These are phyloP conservation scores for Sarocladiaceae sp. DNA, from an alignment of 2,329 filamentous ascomycete species.

Conservation along the genomic window DNA sequence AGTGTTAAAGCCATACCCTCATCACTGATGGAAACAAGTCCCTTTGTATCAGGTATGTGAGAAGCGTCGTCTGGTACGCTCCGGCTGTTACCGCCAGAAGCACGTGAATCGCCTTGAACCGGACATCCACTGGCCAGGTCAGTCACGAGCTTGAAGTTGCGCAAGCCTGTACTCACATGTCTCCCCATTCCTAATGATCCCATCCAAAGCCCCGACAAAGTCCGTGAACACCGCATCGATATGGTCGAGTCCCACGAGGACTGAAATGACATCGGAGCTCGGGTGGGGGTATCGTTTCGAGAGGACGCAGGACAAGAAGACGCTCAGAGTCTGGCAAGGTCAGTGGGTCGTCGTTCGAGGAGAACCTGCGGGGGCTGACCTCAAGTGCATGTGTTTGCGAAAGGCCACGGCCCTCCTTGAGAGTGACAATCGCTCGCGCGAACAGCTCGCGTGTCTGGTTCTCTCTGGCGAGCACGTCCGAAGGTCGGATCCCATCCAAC, in stretches of 20 bases:
- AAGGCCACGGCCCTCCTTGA: conserved; percentile 57
- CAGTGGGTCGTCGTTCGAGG: not conserved
- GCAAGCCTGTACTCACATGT: conserved; percentile 48
- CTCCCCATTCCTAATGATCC: conserved; percentile 73
- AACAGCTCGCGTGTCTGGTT: conserved; percentile 78
- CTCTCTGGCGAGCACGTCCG: conserved; percentile 73
- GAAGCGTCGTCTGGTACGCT: conserved; percentile 90
- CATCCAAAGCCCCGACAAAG: conserved; percentile 78
- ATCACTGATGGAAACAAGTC: conserved; percentile 93
- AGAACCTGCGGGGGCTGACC: conserved; percentile 46
- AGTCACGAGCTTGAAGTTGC: conserved; percentile 20
- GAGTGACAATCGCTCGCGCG: conserved; percentile 61
- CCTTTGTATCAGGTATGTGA: conserved; percentile 92
- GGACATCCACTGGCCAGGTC: conserved; percentile 56
- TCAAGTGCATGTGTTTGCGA: conserved; percentile 79
- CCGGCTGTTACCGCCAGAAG: conserved; percentile 82
- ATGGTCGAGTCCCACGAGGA: conserved; percentile 83
- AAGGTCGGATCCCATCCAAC: conserved; percentile 65
- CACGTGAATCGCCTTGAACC: conserved; percentile 75
- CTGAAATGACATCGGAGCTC: conserved; percentile 88
- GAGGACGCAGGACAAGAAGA: conserved; percentile 78
- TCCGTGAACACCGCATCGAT: conserved; percentile 85
- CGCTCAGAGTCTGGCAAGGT: conserved; percentile 71
- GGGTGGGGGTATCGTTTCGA: conserved; percentile 92
- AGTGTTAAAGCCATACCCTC: conserved; percentile 60